Percentiles rank a stretch among this genome's conserved stretches.
Conservation (phyloP, 108 stramenopile genomes). For the Cyclotella kingstonii region DNA sequence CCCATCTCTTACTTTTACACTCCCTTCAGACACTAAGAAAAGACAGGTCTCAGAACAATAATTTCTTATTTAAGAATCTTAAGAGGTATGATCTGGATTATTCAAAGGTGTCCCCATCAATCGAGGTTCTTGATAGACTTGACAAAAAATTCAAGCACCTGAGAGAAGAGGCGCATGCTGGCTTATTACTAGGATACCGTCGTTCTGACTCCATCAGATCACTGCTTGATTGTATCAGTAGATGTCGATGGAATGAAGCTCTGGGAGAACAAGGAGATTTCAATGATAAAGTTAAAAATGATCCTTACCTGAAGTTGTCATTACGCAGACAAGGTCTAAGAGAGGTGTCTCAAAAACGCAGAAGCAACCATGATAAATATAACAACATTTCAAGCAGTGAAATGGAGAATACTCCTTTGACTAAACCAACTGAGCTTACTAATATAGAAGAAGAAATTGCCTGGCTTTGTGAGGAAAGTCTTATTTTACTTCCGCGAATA, state of each 20-base stretch:
- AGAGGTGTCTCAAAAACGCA: not conserved
- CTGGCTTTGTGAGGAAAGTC: conserved; percentile 28
- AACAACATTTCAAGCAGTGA: not conserved
- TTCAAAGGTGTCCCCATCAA: not conserved
- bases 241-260: conserved; percentile 5
- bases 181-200: conserved; percentile 24
- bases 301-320: not conserved
- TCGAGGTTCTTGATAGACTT: not conserved
- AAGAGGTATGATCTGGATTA: not conserved
- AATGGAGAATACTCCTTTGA: not conserved
- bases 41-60: not conserved
- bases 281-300: not conserved
- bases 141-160: conserved; percentile 3
- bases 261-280: conserved; percentile 16
- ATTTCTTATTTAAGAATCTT: not conserved
- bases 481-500: conserved; percentile 17
- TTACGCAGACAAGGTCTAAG: conserved; percentile 7
- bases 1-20: no score
- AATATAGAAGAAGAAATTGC: conserved; percentile 18
- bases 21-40: no score
- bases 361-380: not conserved
- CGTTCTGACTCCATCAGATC: conserved; percentile 18
- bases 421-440: conserved; percentile 2
- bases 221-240: conserved; percentile 15
- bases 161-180: conserved; percentile 16